Evolutionary conservation across 2,329 filamentous ascomycete genomes (phyloP).

Genomic region (Cladophialophora exuberans): DNA sequence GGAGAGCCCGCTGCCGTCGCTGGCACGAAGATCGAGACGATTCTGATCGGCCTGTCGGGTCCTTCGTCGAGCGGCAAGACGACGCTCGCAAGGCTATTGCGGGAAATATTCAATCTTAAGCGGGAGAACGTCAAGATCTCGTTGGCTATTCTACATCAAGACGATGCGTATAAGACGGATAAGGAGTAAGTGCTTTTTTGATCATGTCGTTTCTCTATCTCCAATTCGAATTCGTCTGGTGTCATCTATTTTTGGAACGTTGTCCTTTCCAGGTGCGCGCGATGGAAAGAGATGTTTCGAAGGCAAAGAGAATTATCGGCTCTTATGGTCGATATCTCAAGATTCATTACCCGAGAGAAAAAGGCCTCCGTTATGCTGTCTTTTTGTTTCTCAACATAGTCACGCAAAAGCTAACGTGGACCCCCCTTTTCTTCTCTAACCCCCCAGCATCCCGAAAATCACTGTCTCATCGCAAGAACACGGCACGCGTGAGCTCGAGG

Average conservation of each 20-base stretch:
- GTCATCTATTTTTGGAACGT: no score
- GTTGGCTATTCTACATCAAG: conserved; percentile 82
- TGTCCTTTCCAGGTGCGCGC: no score
- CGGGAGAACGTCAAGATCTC: conserved; percentile 7
- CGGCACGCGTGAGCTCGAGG: conserved; percentile 60
- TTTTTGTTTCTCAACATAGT: no score
- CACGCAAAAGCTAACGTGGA: no score
- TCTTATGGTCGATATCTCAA: no score
- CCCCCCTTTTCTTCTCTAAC: no score
- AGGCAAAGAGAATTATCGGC: no score
- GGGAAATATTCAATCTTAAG: conserved; percentile 70
- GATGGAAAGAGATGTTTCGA: no score
- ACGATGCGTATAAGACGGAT: conserved; percentile 87
- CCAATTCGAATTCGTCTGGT: no score
- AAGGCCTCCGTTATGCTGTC: no score
- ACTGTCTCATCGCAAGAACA: conserved; percentile 50
- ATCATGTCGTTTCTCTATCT: no score
- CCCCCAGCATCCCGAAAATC: conserved; percentile 50
- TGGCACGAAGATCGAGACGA: conserved; percentile 32
- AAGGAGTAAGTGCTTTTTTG: conserved; percentile 58
- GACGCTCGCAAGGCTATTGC: conserved; percentile 81
- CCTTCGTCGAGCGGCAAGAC: conserved; percentile 95
- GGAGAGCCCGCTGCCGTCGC: not conserved
- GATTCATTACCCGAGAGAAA: no score
- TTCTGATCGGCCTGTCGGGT: conserved; percentile 82